phyloP scores from a whole-genome alignment of 2,329 filamentous ascomycete species.

The Aspergillus quadricinctus region DNA sequence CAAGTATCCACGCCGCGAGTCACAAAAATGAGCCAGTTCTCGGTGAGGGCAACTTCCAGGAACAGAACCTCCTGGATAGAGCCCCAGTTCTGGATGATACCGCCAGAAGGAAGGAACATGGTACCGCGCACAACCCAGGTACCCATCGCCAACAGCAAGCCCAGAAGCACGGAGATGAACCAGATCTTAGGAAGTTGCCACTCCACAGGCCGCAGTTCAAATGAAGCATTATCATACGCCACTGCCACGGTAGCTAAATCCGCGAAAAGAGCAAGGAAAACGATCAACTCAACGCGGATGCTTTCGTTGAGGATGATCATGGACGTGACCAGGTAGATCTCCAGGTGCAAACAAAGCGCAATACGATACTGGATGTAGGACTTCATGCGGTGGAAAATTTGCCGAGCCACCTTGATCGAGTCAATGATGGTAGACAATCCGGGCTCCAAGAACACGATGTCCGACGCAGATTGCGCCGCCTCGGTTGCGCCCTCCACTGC shows the following conservation, averaged over 20 bases:
- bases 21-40: conserved; percentile 97
- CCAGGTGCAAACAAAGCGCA: conserved; percentile 67
- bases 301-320: conserved; percentile 81
- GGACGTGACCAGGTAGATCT: conserved; percentile 71
- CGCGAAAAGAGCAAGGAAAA: conserved; percentile 75
- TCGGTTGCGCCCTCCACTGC: conserved; percentile 69
- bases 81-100: conserved; percentile 70
- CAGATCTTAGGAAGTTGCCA: conserved; percentile 82
- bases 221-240: conserved; percentile 80
- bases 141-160: conserved; percentile 62
- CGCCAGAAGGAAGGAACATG: conserved; percentile 65
- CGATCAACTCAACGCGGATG: conserved; percentile 67
- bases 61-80: conserved; percentile 76
- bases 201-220: conserved; percentile 70
- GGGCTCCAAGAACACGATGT: conserved; percentile 70
- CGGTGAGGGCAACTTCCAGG: conserved; percentile 83
- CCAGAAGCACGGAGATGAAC: conserved; percentile 60
- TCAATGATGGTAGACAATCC: conserved; percentile 68
- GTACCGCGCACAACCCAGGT: conserved; percentile 72
- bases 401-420: conserved; percentile 68
- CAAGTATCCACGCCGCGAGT: conserved; percentile 74
- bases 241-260: conserved; percentile 76
- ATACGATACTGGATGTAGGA: conserved; percentile 75
- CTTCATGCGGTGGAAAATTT: conserved; percentile 77
- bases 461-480: conserved; percentile 67